Conservation (phyloP, 306 rosid genomes). For the Glycine soja region DNA sequence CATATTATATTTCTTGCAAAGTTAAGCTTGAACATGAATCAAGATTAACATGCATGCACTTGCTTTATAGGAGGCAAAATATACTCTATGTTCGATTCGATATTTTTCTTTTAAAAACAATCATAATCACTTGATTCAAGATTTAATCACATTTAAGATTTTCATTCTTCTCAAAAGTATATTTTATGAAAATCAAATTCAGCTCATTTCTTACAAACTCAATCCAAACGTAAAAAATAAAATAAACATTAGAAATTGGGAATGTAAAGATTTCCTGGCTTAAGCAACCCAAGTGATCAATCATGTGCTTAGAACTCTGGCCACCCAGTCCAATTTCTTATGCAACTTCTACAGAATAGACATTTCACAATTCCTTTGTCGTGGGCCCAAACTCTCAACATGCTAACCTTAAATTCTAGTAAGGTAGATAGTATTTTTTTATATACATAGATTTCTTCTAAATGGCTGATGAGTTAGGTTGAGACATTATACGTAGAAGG, state of each 20-base stretch:
- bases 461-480: background rate
- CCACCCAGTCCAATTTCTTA: slow-evolving; percentile 10
- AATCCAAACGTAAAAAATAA: background rate
- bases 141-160: background rate
- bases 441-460: background rate
- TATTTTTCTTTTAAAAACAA: background rate
- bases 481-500: background rate
- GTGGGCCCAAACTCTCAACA: background rate
- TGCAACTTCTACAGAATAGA: background rate
- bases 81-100: background rate
- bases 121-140: too few relatives aligned
- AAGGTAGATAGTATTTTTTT: background rate
- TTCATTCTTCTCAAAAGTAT: too few relatives aligned
- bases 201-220: too few relatives aligned
- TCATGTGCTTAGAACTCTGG: background rate
- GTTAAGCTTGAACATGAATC: background rate
- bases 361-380: background rate
- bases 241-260: background rate
- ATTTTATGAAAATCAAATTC: too few relatives aligned
- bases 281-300: background rate
- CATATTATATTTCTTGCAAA: background rate
- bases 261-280: background rate
- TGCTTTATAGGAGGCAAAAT: background rate
- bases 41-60: background rate
- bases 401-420: slow-evolving; percentile 17